Evolutionary conservation across 2,329 filamentous ascomycete genomes (phyloP), one percentile per base, ranked within the genome.

Genomic region (Ascomycota sp.): DNA sequence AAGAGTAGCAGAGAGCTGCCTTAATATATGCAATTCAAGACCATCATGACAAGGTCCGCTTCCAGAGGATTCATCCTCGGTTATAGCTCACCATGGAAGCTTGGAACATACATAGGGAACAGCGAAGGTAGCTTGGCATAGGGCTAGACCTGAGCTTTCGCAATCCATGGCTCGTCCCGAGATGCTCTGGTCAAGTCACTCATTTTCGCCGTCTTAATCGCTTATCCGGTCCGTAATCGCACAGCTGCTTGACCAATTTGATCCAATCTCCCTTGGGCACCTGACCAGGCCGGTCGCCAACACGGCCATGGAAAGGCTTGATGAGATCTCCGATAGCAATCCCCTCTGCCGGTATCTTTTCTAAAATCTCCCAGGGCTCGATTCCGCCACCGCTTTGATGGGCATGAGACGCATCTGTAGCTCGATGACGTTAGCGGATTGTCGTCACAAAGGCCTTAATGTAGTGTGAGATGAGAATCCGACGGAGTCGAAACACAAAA

Each of bases 201-300:
- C 26, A 7, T 27, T 10, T 47, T 40, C 56, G 59, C 12, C 57
- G 57, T 26, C 57, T 51, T 30, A 60, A 42, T 9, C 68, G 52
- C 51, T 72, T 75, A 37, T 72, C 66, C 0, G 57, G 41, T 1
- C 59, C 62, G 47, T 65, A 72, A 10, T 57, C 53, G 1, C 64
- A 61, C 28, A 67, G 56, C 27, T 61, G 57, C 48, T 65, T 69
- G 9, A 76, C 68, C 37, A 75, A 46, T 36, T 58, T 55, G 38
- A 76, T 64, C 61, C 70, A 76, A 24, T 68, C 62, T 27, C 54
- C 51, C 41, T 62, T 63, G 4, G 55, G 53, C 47, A 67, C 68
- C 43, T 62, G 57, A 5, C 62, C 59, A 6, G 62, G 58, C 6
- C 56, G 54, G 16, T 64, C 61, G 16, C 61, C 61, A 9, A 75